Conservation (phyloP, 768 basidiomycete species). For the Cystofilobasidium capitatum region DNA sequence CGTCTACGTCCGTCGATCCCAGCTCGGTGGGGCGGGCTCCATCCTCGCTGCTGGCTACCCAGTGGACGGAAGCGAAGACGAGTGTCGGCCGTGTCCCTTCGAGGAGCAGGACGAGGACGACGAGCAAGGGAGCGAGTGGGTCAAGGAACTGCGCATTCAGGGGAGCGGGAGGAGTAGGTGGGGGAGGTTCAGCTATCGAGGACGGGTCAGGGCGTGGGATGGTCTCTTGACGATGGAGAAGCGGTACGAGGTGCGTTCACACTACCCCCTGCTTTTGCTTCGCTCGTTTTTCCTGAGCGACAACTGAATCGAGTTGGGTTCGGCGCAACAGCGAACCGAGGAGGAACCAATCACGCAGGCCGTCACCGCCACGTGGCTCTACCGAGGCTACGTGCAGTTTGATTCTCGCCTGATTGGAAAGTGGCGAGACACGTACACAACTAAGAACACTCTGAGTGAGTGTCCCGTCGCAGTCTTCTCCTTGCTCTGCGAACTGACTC, state of each 20-base stretch:
- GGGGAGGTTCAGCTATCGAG: constrained; percentile 10
- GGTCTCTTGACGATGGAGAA: constrained; percentile 14
- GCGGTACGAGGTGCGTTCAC: background rate
- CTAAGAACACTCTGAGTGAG: background rate
- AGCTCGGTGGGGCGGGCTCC: constrained; percentile 16
- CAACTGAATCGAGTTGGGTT: background rate
- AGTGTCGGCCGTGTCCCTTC: background rate
- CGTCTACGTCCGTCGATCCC: background rate
- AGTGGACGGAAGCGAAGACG: background rate
- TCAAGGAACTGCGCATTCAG: constrained; percentile 11
- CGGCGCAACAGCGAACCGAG: background rate
- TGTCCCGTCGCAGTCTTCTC: background rate
- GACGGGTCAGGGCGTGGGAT: constrained; percentile 22
- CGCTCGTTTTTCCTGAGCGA: background rate
- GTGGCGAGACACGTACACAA: constrained; percentile 18
- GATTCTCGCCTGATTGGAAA: constrained; percentile 11
- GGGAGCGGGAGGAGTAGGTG: constrained; percentile 10
- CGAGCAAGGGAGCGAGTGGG: constrained; percentile 10
- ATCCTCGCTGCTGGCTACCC: constrained; percentile 21
- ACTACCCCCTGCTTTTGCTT: background rate
- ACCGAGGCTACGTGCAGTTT: constrained; percentile 22
- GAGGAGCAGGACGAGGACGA: constrained; percentile 21
- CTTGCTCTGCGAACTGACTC: no score
- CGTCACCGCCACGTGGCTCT: constrained; percentile 13
- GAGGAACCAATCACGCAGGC: background rate